Percentiles rank a stretch among this genome's conserved stretches.
Conservation (phyloP, 768 basidiomycete species). For the Termitomyces sp. region DNA sequence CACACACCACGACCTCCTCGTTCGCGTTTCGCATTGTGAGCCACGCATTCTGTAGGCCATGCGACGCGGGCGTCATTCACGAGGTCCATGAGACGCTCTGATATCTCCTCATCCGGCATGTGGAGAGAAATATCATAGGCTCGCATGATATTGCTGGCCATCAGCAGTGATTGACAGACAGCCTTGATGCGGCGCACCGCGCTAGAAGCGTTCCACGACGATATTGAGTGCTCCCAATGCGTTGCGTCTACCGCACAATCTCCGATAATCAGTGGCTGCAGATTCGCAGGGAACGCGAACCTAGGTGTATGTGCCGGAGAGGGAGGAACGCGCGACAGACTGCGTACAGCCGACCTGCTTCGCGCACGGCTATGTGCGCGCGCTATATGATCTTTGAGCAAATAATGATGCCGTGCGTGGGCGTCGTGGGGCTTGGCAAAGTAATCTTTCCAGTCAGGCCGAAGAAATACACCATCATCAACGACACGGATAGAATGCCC, state of each 20-base stretch:
- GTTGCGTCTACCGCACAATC: constrained; percentile 64
- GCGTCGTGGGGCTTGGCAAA: constrained; percentile 32
- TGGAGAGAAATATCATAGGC: constrained; percentile 67
- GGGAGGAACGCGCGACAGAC: constrained; percentile 14
- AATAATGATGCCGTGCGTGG: constrained; percentile 19
- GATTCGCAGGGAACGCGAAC: constrained; percentile 22
- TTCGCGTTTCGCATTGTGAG: constrained; percentile 42
- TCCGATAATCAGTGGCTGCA: constrained; percentile 73
- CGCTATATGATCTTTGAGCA: constrained; percentile 22
- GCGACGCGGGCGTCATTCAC: constrained; percentile 71
- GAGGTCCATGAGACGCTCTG: constrained; percentile 65
- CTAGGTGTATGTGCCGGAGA: constrained; percentile 19
- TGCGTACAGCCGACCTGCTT: constrained; percentile 16
- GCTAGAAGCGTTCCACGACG: constrained; percentile 56
- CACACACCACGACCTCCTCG: constrained; percentile 60
- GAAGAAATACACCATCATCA: constrained; percentile 70
- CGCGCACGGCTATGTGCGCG: constrained; percentile 17
- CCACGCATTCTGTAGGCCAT: constrained; percentile 71
- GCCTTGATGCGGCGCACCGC: constrained; percentile 69
- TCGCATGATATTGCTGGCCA: constrained; percentile 55
- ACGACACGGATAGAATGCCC: constrained; percentile 49
- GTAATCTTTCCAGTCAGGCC: constrained; percentile 50
- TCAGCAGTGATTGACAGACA: constrained; percentile 63
- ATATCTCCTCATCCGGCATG: constrained; percentile 61
- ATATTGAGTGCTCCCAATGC: constrained; percentile 55